phyloP scores from a whole-genome alignment of 495 filamentous ascomycete genomes.

The Penicillium salamii region DNA sequence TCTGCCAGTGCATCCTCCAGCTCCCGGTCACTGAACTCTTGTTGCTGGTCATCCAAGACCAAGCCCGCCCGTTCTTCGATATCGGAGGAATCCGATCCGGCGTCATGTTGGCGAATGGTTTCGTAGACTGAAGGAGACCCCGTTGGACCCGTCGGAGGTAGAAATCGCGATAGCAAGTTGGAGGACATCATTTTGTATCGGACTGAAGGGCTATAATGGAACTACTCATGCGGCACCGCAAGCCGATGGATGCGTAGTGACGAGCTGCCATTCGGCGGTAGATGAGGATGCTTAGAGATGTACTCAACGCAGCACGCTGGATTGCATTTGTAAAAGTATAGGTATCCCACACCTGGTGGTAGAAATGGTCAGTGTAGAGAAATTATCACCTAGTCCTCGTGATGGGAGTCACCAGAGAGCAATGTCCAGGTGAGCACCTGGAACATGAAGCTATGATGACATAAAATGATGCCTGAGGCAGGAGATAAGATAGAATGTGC shows the following conservation, averaged over 20 bases:
- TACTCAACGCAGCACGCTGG: background rate
- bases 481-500: no score
- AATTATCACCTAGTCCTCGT: constrained; percentile 18
- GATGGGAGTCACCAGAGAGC: no score
- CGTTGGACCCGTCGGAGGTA: constrained; percentile 62
- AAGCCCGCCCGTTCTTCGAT: constrained; percentile 67
- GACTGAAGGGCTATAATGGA: constrained; percentile 3
- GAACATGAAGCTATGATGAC: constrained; percentile 5
- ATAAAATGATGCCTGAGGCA: constrained; percentile 3
- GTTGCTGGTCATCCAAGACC: constrained; percentile 60
- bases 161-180: constrained; percentile 71
- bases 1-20: constrained; percentile 64
- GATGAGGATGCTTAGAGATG: background rate
- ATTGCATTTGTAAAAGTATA: background rate
- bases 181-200: constrained; percentile 63
- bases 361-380: background rate
- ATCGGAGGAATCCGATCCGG: constrained; percentile 56
- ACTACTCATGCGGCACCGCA: constrained; percentile 18
- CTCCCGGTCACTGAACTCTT: constrained; percentile 68
- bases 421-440: background rate
- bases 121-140: constrained; percentile 76
- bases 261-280: constrained; percentile 16
- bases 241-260: constrained; percentile 7
- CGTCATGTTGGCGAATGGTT: constrained; percentile 61
- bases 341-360: background rate